Evolutionary conservation across 2,329 filamentous ascomycete species (phyloP), one percentile per base, ranked within the genome.

Genomic region (Talaromyces sp.): DNA sequence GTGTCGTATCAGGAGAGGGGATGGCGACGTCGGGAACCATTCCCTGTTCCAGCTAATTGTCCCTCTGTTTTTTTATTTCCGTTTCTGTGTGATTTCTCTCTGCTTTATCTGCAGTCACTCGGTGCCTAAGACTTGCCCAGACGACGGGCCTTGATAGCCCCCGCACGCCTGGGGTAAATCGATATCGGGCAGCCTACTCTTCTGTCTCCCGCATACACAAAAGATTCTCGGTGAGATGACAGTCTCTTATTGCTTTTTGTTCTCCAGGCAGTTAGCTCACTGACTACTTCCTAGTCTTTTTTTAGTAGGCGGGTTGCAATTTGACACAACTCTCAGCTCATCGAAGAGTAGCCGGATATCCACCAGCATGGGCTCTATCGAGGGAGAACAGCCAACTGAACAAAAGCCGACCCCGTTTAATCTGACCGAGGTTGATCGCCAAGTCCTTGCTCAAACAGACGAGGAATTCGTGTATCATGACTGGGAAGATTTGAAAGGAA

Each of bases 401-500:
- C 60, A 13, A 69, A 48, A 55, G 39, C 36, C 57, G 10, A 40
- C 72, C 7, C 73, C 77, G 13, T 81, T 81, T 65, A 70, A 76
- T 37, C 72, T 83, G 40, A 83, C 78, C 3, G 72, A 75, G 39
- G 70, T 77, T 54, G 81, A 83, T 66, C 76, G 74, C 33, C 66
- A 76, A 57, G 68, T 81, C 25, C 71, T 83, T 15, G 69, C 78
- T 3, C 78, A 77, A 61, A 79, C 70, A 52, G 81, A 83, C 63
- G 79, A 81, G 59, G 76, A 82, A 56, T 83, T 78, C 63, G 66
- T 78, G 46, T 71, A 72, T 37, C 80, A 80, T 52, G 77, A 77
- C 56, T 83, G 81, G 81, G 72, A 78, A 9, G 74, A 82, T 40
- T 68, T 83, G 22, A 77, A 76, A 62, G 65, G 74, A 36, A 80